Conservation (phyloP, 2,329 filamentous ascomycete species). For the Fusarium odoratissimum region DNA sequence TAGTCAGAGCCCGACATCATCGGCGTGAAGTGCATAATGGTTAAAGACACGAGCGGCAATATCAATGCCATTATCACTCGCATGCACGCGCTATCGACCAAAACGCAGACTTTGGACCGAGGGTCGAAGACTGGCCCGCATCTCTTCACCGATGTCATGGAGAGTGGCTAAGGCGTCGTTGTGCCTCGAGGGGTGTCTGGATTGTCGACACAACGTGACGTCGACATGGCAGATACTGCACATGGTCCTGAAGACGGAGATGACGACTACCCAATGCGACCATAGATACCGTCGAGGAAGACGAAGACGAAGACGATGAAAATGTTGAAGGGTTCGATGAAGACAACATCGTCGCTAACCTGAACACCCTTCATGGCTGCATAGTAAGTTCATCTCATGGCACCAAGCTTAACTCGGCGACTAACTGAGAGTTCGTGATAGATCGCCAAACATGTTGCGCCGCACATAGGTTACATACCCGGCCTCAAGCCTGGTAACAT, state of each 20-base stretch:
- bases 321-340: not conserved
- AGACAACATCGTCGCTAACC: not conserved
- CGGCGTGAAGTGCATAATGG: no score
- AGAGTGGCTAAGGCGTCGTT: not conserved
- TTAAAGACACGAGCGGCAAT: not conserved
- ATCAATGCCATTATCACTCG: not conserved
- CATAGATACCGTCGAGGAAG: no score
- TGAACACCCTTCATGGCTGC: no score
- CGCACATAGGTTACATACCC: no score
- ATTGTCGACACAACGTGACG: not conserved
- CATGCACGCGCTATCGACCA: not conserved
- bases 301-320: no score
- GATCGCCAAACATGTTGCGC: not conserved
- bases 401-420: not conserved
- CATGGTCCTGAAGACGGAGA: no score
- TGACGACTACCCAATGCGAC: not conserved
- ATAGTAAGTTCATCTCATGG: no score
- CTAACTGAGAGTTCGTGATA: not conserved
- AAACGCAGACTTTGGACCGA: no score
- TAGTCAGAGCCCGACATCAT: no score
- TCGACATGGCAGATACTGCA: not conserved
- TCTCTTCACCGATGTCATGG: not conserved
- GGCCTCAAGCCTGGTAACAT: no score
- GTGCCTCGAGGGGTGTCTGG: not conserved
- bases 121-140: not conserved